Conservation (phyloP, 108 stramenopile genomes). For the Stephanodiscus triporus region DNA sequence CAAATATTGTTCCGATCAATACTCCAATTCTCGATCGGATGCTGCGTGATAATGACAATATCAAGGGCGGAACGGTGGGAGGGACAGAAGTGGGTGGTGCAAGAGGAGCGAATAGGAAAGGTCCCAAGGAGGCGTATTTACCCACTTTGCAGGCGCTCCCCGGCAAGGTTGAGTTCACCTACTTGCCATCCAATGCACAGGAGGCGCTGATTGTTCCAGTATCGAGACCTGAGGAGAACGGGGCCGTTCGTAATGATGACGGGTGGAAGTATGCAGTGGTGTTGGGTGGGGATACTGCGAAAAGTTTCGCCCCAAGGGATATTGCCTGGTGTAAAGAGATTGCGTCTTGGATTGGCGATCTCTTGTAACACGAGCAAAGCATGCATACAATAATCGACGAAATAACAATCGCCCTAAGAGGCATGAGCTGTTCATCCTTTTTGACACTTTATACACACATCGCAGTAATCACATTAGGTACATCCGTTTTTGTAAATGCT, state of each 20-base stretch:
- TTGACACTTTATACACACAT: too few species aligned
- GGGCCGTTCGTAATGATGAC: constrained; percentile 4
- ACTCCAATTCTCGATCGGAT: constrained; percentile 82
- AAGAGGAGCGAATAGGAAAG: constrained; percentile 6
- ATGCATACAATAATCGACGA: too few species aligned
- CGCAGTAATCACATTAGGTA: too few species aligned
- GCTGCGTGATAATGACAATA: constrained; percentile 35
- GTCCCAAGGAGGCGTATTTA: constrained; percentile 75
- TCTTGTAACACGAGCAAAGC: not conserved
- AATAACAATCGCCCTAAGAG: too few species aligned
- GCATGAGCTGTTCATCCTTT: too few species aligned
- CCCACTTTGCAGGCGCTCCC: constrained; percentile 86
- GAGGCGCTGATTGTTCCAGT: constrained; percentile 69
- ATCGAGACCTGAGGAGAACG: not conserved
- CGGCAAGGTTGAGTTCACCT: constrained; percentile 78
- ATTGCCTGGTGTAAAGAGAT: constrained; percentile 82
- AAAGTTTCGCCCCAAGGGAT: constrained; percentile 82
- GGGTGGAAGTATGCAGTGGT: constrained; percentile 57
- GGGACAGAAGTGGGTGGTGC: constrained; percentile 20
- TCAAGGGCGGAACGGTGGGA: constrained; percentile 39
- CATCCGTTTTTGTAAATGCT: too few species aligned
- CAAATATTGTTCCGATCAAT: constrained; percentile 4
- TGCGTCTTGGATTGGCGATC: constrained; percentile 58
- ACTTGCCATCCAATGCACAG: constrained; percentile 79
- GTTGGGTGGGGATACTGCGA: constrained; percentile 75